These are phyloP conservation scores for Silene latifolia DNA, from an alignment of 148 eudicot genomes.

Conservation along the genomic window DNA sequence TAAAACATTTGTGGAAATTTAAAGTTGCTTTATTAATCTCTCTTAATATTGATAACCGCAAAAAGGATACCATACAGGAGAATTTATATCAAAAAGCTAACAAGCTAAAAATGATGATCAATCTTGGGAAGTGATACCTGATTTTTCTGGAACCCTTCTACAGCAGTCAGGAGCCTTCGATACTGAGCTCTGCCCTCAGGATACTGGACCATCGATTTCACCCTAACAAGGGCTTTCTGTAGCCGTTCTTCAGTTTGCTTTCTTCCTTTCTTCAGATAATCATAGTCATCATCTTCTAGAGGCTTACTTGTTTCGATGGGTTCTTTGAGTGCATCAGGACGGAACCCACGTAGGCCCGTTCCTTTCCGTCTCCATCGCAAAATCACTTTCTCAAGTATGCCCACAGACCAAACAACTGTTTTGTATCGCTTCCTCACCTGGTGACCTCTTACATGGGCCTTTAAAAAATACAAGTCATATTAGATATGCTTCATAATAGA, in stretches of 20 bases:
- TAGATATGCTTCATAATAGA: slow-evolving; percentile 4
- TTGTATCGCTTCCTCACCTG: slow-evolving; percentile 69
- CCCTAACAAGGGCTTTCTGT: slow-evolving; percentile 73
- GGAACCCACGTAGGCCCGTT: slow-evolving; percentile 65
- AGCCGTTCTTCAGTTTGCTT: slow-evolving; percentile 73
- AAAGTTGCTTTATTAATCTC: too few relatives aligned
- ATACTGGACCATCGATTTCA: slow-evolving; percentile 86
- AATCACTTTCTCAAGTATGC: slow-evolving; percentile 66
- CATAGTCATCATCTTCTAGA: slow-evolving; percentile 67
- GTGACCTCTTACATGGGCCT: slow-evolving; percentile 81
- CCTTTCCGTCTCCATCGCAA: slow-evolving; percentile 74
- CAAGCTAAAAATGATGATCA: neutral
- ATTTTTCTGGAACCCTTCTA: slow-evolving; percentile 42
- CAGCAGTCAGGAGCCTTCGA: slow-evolving; percentile 67
- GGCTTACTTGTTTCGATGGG: slow-evolving; percentile 32
- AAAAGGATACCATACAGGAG: neutral
- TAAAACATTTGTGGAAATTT: too few relatives aligned
- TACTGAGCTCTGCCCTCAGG: slow-evolving; percentile 92
- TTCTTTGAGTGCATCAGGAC: slow-evolving; percentile 32
- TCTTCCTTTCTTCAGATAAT: slow-evolving; percentile 74
- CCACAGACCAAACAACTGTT: slow-evolving; percentile 59
- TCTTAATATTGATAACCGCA: neutral
- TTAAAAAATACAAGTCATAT: slow-evolving; percentile 16
- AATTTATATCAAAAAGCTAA: neutral
- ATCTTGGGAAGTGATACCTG: slow-evolving; percentile 30